phyloP scores from a whole-genome alignment of 1,284 basidiomycete genomes.

The Meripilus lineatus region DNA sequence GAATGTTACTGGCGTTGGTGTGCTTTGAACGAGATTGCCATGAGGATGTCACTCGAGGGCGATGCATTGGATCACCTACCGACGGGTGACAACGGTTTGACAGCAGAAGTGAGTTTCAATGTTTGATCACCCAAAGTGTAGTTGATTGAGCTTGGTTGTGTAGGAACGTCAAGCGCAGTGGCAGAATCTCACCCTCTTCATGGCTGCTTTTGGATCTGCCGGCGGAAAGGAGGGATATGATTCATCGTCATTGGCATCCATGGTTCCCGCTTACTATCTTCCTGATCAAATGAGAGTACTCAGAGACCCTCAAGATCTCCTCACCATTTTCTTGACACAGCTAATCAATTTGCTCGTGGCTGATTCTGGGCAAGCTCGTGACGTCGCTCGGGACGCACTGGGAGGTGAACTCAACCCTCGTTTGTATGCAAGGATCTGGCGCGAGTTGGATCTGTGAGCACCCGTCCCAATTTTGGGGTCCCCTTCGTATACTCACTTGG shows the following conservation, averaged over 20 bases:
- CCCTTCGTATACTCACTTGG: not conserved
- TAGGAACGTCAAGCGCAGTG: slow-evolving; percentile 79
- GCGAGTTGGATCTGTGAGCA: slow-evolving; percentile 68
- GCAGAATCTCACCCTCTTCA: slow-evolving; percentile 83
- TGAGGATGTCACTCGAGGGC: slow-evolving; percentile 22
- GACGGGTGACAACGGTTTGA: slow-evolving; percentile 28
- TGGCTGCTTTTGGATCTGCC: slow-evolving; percentile 72
- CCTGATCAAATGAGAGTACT: slow-evolving; percentile 68
- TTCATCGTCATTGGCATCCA: slow-evolving; percentile 41
- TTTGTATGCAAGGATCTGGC: slow-evolving; percentile 62
- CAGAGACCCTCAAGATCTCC: slow-evolving; percentile 50
- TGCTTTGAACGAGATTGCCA: slow-evolving; percentile 29
- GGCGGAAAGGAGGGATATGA: slow-evolving; percentile 54
- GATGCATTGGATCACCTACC: slow-evolving; percentile 19
- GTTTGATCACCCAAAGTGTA: not conserved
- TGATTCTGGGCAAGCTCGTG: slow-evolving; percentile 61
- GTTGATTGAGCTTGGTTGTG: not conserved
- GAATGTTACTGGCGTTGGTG: slow-evolving; percentile 63
- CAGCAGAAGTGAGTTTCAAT: slow-evolving; percentile 33
- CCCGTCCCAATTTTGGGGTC: not conserved
- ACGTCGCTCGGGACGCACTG: slow-evolving; percentile 75
- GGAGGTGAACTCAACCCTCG: slow-evolving; percentile 73
- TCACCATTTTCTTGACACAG: slow-evolving; percentile 63
- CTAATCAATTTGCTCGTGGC: slow-evolving; percentile 68
- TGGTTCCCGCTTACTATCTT: slow-evolving; percentile 57